Conservation (phyloP, 2,329 filamentous ascomycete species). For the Epichloe hybrida region DNA sequence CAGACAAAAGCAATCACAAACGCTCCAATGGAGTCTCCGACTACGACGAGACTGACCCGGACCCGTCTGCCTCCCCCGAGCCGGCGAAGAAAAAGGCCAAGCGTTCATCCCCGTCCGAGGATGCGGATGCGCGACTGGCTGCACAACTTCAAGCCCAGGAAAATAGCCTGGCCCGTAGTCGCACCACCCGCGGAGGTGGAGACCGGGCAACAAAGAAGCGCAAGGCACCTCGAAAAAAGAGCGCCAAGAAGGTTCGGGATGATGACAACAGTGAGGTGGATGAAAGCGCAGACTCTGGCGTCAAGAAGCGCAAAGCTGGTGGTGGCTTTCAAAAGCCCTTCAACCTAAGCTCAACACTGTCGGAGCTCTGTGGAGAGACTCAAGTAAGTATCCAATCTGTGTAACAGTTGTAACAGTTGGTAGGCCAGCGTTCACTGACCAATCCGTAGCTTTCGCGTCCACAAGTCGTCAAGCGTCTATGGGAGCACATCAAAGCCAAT, state of each 20-base stretch:
- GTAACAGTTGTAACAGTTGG: background rate
- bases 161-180: slow-evolving; percentile 53
- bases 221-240: slow-evolving; percentile 61
- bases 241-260: slow-evolving; percentile 56
- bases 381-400: slow-evolving; percentile 32
- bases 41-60: slow-evolving; percentile 31
- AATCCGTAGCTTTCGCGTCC: slow-evolving; percentile 67
- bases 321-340: slow-evolving; percentile 89
- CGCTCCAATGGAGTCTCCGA: slow-evolving; percentile 24
- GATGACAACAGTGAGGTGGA: slow-evolving; percentile 71
- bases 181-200: slow-evolving; percentile 65
- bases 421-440: background rate
- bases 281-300: slow-evolving; percentile 41
- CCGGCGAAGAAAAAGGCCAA: slow-evolving; percentile 54
- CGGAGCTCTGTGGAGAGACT: slow-evolving; percentile 55
- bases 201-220: slow-evolving; percentile 53
- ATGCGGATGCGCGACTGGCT: slow-evolving; percentile 77
- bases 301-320: slow-evolving; percentile 66
- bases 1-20: slow-evolving; percentile 21
- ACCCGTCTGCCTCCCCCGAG: slow-evolving; percentile 30
- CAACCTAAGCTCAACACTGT: slow-evolving; percentile 55
- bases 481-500: slow-evolving; percentile 84
- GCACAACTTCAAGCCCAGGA: slow-evolving; percentile 86
- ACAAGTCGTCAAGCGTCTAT: slow-evolving; percentile 91
- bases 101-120: slow-evolving; percentile 43